A percentile compares a stretch with the other conserved stretches of the same genome.
Conservation (phyloP, 805 yeast species). For the Brettanomyces sp. region DNA sequence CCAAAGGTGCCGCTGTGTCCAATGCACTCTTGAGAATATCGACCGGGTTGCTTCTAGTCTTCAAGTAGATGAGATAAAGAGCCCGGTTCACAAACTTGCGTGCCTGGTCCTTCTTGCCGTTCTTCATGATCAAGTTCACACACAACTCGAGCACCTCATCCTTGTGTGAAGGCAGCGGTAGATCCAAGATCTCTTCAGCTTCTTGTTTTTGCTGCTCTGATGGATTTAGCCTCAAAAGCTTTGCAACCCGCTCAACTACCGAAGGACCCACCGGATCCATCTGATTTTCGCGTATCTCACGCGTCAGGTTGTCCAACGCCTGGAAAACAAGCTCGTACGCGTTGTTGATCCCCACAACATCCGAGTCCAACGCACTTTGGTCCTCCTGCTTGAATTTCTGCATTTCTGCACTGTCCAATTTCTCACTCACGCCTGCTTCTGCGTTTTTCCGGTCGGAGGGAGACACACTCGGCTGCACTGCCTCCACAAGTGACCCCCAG, state of each 20-base stretch:
- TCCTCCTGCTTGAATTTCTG: constrained; percentile 14
- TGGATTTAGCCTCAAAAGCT: constrained; percentile 40
- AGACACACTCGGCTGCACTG: constrained; percentile 1
- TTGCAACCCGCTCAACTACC: constrained; percentile 9
- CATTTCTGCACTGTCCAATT: not conserved
- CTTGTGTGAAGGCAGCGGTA: constrained; percentile 48
- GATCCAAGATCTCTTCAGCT: constrained; percentile 36
- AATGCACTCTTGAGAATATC: constrained; percentile 61
- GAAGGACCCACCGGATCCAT: constrained; percentile 13
- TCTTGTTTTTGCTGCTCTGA: constrained; percentile 56
- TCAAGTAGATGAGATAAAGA: constrained; percentile 65
- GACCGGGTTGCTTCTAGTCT: constrained; percentile 72
- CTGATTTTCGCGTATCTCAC: constrained; percentile 18
- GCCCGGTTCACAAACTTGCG: constrained; percentile 67
- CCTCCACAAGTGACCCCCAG: constrained; percentile 12
- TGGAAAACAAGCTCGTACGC: constrained; percentile 21
- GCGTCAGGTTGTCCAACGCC: constrained; percentile 20
- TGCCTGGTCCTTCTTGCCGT: constrained; percentile 81
- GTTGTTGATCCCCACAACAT: constrained; percentile 17
- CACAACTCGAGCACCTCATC: constrained; percentile 73
- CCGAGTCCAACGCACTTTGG: constrained; percentile 12
- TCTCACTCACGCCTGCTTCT: no score
- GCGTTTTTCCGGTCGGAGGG: not conserved
- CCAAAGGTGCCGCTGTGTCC: constrained; percentile 78
- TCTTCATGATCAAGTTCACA: constrained; percentile 82